These are phyloP conservation scores for Chytriomyces confervae DNA, from an alignment of 192 early-diverging fungal species.

Conservation along the genomic window DNA sequence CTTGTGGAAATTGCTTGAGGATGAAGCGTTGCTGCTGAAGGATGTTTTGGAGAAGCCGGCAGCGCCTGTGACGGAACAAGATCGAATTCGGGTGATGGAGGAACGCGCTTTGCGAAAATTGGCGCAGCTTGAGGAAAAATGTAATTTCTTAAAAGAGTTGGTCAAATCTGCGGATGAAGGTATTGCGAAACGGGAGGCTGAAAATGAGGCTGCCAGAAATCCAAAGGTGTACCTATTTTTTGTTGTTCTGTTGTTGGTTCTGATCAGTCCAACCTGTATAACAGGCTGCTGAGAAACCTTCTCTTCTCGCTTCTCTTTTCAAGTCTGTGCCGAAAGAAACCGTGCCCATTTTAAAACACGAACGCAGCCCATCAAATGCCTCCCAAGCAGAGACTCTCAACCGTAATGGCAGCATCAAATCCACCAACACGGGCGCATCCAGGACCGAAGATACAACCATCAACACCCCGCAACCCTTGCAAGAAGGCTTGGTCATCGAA, in stretches of 20 bases:
- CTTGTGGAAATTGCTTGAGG: slow-evolving; percentile 16
- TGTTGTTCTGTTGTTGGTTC: background rate
- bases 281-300: slow-evolving; percentile 14
- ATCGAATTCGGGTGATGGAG: slow-evolving; percentile 6
- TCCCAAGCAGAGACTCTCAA: background rate
- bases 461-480: too few species aligned
- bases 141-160: background rate
- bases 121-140: slow-evolving; percentile 8
- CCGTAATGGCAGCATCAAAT: background rate
- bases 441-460: too few species aligned
- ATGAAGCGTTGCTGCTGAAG: slow-evolving; percentile 12
- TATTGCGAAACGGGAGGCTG: background rate
- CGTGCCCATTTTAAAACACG: background rate
- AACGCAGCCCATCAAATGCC: background rate
- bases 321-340: background rate
- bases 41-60: background rate
- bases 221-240: background rate
- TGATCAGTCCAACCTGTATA: background rate
- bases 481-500: background rate
- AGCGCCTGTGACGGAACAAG: background rate
- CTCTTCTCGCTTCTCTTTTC: slow-evolving; percentile 11
- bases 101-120: slow-evolving; percentile 21
- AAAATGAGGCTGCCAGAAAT: background rate
- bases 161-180: slow-evolving; percentile 8
- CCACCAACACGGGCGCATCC: background rate